These are phyloP conservation scores for Monilinia polystroma DNA, from an alignment of 2,329 filamentous ascomycete genomes.

Conservation along the genomic window DNA sequence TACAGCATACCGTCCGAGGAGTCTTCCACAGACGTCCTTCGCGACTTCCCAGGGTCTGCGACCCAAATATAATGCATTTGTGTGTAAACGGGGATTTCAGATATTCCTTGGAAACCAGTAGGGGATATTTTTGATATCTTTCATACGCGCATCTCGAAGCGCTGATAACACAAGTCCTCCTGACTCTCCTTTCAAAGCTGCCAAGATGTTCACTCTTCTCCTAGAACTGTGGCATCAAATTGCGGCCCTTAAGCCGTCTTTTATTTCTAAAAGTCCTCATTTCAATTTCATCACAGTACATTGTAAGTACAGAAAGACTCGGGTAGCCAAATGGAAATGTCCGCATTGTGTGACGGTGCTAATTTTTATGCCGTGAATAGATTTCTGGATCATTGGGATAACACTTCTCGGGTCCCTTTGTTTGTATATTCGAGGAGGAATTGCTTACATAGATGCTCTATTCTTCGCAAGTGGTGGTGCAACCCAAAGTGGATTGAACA, in stretches of 20 bases:
- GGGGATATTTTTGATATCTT: conserved; percentile 7
- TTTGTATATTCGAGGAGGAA: conserved; percentile 62
- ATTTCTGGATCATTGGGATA: conserved; percentile 77
- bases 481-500: conserved; percentile 92
- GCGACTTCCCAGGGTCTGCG: conserved; percentile 16
- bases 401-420: conserved; percentile 74
- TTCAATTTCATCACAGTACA: conserved; percentile 82
- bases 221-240: conserved; percentile 44
- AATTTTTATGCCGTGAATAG: conserved; percentile 43
- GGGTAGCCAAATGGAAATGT: not conserved
- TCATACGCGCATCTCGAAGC: not conserved
- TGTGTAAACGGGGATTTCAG: conserved; percentile 11
- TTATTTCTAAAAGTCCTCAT: conserved; percentile 60
- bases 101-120: conserved; percentile 6
- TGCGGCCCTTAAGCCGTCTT: conserved; percentile 54
- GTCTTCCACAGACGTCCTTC: conserved; percentile 14
- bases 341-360: conserved; percentile 6
- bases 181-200: not conserved
- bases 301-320: conserved; percentile 53
- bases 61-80: conserved; percentile 15
- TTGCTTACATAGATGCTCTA: conserved; percentile 82
- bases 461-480: conserved; percentile 83
- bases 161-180: not conserved
- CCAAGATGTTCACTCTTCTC: conserved; percentile 35
- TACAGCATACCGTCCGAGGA: conserved; percentile 14